phyloP scores from a whole-genome alignment of 208 protist species.

The Eutreptiella sp. region DNA sequence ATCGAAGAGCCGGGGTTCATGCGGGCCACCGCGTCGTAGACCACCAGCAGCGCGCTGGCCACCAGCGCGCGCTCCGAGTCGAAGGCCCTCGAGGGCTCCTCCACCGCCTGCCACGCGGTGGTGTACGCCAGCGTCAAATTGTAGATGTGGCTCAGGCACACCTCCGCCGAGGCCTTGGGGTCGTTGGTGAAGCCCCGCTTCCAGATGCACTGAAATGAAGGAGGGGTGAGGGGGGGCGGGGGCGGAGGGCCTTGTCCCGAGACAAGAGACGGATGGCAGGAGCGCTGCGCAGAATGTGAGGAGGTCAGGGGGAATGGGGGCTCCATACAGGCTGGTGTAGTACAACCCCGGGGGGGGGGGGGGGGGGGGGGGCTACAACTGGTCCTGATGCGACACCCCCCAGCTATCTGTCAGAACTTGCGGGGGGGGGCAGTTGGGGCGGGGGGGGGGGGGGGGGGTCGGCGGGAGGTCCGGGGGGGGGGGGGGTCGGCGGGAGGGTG shows the following conservation, averaged over 20 bases:
- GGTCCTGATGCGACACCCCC: too few relatives aligned
- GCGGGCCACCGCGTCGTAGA: conserved; percentile 58
- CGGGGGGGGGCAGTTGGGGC: too few relatives aligned
- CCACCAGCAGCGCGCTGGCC: conserved; percentile 51
- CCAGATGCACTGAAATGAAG: neutral
- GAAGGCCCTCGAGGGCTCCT: conserved; percentile 53
- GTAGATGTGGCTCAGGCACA: conserved; percentile 44
- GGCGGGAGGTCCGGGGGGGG: too few relatives aligned
- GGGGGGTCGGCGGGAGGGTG: too few relatives aligned
- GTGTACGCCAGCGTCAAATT: conserved; percentile 52
- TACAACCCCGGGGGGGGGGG: too few relatives aligned
- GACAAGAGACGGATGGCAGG: too few relatives aligned
- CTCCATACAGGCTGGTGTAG: too few relatives aligned
- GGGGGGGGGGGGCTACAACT: too few relatives aligned
- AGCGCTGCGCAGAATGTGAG: too few relatives aligned
- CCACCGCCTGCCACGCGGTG: conserved; percentile 69
- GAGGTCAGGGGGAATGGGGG: too few relatives aligned
- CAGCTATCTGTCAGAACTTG: too few relatives aligned
- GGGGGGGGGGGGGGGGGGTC: too few relatives aligned
- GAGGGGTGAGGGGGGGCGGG: neutral
- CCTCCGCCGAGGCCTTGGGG: conserved; percentile 22
- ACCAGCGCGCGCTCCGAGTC: conserved; percentile 59
- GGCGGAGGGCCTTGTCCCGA: neutral
- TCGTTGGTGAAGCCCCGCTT: neutral
- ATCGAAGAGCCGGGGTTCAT: conserved; percentile 26